Conservation (phyloP, 805 yeast genomes). For the Pichia eremophila region DNA sequence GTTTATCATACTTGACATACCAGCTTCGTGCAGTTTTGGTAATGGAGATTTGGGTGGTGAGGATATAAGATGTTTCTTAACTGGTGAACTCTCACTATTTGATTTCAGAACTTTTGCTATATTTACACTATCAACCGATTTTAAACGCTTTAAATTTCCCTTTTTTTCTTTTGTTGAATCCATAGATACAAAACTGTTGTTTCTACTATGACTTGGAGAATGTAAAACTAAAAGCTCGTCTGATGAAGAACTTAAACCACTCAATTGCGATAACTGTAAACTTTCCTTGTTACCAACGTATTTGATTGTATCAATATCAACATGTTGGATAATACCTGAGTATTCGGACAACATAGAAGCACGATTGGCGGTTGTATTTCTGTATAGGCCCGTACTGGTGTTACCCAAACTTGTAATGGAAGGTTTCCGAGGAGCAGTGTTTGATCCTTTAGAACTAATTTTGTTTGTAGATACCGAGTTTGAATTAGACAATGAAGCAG, state of each 20-base stretch:
- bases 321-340: slow-evolving; percentile 30
- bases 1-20: background rate
- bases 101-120: slow-evolving; percentile 3
- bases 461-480: background rate
- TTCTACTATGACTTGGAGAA: background rate
- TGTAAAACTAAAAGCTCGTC: background rate
- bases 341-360: slow-evolving; percentile 27
- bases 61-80: background rate
- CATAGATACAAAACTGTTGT: background rate
- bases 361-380: slow-evolving; percentile 15
- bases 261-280: background rate
- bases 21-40: slow-evolving; percentile 3
- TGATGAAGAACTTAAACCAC: background rate
- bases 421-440: background rate
- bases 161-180: background rate
- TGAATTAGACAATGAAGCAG: background rate
- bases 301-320: slow-evolving; percentile 26
- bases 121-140: background rate
- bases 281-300: slow-evolving; percentile 21
- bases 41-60: slow-evolving; percentile 12
- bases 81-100: background rate
- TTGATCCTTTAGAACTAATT: background rate
- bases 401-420: background rate
- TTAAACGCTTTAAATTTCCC: background rate
- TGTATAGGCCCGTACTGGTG: background rate